These are phyloP conservation scores for Rhinocladiella mackenziei DNA, from an alignment of 2,329 filamentous ascomycete genomes.

Conservation along the genomic window DNA sequence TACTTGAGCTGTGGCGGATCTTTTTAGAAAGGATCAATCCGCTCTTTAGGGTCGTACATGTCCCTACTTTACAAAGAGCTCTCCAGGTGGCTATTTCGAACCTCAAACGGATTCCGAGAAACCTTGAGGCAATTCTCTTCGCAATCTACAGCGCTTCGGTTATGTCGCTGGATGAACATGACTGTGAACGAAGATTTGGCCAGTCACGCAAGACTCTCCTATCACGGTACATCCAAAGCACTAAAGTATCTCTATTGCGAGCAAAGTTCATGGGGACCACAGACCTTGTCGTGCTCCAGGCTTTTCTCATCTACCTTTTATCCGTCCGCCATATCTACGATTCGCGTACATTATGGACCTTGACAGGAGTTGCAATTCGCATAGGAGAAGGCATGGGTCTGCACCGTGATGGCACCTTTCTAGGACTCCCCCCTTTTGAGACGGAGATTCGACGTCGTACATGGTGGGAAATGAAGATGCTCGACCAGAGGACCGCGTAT, in stretches of 20 bases:
- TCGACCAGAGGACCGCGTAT: constrained; percentile 40
- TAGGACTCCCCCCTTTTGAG: constrained; percentile 50
- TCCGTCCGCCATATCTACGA: constrained; percentile 40
- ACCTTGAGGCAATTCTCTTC: constrained; percentile 34
- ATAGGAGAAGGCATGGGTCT: constrained; percentile 36
- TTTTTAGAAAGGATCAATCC: constrained; percentile 31
- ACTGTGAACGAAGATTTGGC: constrained; percentile 21
- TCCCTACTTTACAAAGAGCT: constrained; percentile 28
- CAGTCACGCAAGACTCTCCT: constrained; percentile 28
- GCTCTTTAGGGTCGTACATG: constrained; percentile 29
- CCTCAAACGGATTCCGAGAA: constrained; percentile 17
- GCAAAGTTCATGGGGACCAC: constrained; percentile 24
- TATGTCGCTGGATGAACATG: constrained; percentile 32
- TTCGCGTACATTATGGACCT: constrained; percentile 41
- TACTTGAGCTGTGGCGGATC: constrained; percentile 29
- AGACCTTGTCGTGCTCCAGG: constrained; percentile 57
- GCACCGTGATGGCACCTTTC: constrained; percentile 43
- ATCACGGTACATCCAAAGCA: constrained; percentile 21
- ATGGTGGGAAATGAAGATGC: constrained; percentile 41
- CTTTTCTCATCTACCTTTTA: too few relatives aligned
- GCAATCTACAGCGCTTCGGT: constrained; percentile 35
- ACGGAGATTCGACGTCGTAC: constrained; percentile 37
- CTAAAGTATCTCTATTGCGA: constrained; percentile 24
- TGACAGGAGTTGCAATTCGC: constrained; percentile 40
- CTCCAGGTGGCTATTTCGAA: constrained; percentile 30